Conservation (phyloP, 148 eudicot genomes). For the Chenopodium formosanum region DNA sequence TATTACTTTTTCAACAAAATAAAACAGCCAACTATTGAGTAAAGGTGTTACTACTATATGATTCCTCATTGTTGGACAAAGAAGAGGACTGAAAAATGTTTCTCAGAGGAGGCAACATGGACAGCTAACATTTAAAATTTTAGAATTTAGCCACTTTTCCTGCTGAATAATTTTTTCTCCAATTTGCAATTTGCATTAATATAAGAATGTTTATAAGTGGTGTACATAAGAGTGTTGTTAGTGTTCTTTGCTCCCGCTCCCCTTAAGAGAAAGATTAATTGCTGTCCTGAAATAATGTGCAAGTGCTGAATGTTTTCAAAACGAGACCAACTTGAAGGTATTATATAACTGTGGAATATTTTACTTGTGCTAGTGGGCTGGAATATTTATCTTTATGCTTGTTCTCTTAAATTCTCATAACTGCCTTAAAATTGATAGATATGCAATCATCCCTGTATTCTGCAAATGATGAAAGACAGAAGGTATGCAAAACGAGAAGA, state of each 20-base stretch:
- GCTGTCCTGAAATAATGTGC: background rate
- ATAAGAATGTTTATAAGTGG: background rate
- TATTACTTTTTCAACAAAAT: background rate
- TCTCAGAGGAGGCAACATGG: background rate
- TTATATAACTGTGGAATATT: background rate
- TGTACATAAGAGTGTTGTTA: background rate
- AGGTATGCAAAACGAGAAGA: conserved; percentile 58
- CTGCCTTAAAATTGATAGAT: conserved; percentile 45
- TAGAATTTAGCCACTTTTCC: background rate
- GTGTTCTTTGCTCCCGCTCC: background rate
- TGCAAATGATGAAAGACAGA: conserved; percentile 78
- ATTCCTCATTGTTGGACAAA: background rate
- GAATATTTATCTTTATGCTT: background rate
- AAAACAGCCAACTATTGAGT: background rate
- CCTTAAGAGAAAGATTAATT: background rate
- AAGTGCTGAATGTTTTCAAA: background rate
- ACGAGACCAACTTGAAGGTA: background rate
- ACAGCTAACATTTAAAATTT: background rate
- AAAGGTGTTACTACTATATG: conserved; percentile 1
- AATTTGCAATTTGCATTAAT: background rate
- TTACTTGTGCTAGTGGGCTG: background rate
- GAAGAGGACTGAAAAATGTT: background rate
- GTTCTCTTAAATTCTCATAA: background rate
- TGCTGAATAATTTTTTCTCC: background rate
- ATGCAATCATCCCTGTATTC: conserved; percentile 95